Conservation (phyloP, 495 filamentous ascomycete genomes). For the Cercophora sp. region DNA sequence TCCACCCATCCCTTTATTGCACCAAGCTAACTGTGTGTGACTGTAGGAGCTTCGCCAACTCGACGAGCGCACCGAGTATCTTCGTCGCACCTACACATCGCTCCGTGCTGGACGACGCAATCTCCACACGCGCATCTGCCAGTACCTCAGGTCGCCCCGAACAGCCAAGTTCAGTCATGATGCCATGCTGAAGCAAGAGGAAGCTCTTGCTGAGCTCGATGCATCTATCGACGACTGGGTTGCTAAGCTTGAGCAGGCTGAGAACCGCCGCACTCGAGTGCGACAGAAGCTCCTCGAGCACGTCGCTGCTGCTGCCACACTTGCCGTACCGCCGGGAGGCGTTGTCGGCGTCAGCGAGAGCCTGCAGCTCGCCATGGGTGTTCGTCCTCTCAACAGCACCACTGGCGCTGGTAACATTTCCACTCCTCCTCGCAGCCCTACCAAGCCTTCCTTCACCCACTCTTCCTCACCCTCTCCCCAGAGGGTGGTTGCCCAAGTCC, state of each 20-base stretch:
- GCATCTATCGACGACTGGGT: constrained; percentile 74
- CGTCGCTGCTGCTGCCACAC: constrained; percentile 56
- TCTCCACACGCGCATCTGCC: constrained; percentile 64
- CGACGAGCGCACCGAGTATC: constrained; percentile 69
- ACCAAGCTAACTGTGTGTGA: constrained; percentile 20
- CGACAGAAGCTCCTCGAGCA: constrained; percentile 76
- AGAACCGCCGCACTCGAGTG: constrained; percentile 64
- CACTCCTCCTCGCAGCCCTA: constrained; percentile 46
- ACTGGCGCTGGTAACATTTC: constrained; percentile 38
- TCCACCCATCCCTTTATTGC: not conserved
- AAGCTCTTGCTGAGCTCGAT: constrained; percentile 67
- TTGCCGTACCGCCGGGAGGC: constrained; percentile 29
- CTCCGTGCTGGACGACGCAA: constrained; percentile 63
- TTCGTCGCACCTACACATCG: constrained; percentile 64
- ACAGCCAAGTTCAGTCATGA: constrained; percentile 63
- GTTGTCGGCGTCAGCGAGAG: constrained; percentile 34
- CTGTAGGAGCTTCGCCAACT: constrained; percentile 61
- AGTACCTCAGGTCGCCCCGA: constrained; percentile 60
- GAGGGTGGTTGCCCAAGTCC: constrained; percentile 45
- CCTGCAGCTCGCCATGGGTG: constrained; percentile 39
- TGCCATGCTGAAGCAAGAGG: constrained; percentile 68
- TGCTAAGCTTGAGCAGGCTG: constrained; percentile 66
- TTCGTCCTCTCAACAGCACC: constrained; percentile 28
- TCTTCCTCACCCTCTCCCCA: constrained; percentile 38
- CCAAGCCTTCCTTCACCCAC: constrained; percentile 29